Conservation (phyloP, 495 filamentous ascomycete species). For the Talaromyces ruber region DNA sequence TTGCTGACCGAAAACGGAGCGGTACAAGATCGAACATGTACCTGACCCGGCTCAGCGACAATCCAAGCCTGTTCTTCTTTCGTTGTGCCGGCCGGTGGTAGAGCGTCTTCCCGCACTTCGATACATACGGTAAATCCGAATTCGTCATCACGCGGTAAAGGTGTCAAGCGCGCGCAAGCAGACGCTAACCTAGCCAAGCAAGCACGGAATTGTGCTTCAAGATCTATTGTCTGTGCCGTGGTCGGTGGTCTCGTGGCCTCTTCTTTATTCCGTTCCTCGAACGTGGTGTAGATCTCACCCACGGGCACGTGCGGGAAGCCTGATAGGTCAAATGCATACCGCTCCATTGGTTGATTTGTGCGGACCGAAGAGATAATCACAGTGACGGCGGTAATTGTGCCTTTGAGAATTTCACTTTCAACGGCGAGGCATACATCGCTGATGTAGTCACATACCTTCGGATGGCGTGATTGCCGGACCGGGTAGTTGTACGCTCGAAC, state of each 20-base stretch:
- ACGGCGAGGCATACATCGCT: constrained; percentile 72
- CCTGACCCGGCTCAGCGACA: constrained; percentile 42
- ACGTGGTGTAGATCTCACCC: constrained; percentile 42
- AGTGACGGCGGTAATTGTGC: constrained; percentile 60
- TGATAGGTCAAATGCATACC: constrained; percentile 78
- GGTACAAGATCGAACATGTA: constrained; percentile 36
- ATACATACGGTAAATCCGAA: constrained; percentile 85
- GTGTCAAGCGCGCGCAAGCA: constrained; percentile 49
- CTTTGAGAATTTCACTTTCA: constrained; percentile 62
- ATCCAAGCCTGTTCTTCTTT: constrained; percentile 45
- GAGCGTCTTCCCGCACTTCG: constrained; percentile 66
- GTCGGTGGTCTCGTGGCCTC: constrained; percentile 32
- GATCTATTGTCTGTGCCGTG: constrained; percentile 39
- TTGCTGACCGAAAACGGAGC: constrained; percentile 39
- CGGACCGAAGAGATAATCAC: constrained; percentile 63
- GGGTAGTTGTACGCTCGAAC: constrained; percentile 82
- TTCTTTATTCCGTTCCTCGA: constrained; percentile 36
- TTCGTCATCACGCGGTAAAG: constrained; percentile 55
- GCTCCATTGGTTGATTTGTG: constrained; percentile 55
- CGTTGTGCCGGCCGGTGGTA: constrained; percentile 64
- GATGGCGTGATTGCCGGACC: constrained; percentile 83
- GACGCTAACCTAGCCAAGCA: constrained; percentile 41
- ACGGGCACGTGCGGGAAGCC: constrained; percentile 58
- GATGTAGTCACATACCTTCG: constrained; percentile 86
- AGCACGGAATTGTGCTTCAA: constrained; percentile 67